Evolutionary conservation across 2,329 filamentous ascomycete genomes (phyloP).

Genomic region (Aspergillus intermedius): DNA sequence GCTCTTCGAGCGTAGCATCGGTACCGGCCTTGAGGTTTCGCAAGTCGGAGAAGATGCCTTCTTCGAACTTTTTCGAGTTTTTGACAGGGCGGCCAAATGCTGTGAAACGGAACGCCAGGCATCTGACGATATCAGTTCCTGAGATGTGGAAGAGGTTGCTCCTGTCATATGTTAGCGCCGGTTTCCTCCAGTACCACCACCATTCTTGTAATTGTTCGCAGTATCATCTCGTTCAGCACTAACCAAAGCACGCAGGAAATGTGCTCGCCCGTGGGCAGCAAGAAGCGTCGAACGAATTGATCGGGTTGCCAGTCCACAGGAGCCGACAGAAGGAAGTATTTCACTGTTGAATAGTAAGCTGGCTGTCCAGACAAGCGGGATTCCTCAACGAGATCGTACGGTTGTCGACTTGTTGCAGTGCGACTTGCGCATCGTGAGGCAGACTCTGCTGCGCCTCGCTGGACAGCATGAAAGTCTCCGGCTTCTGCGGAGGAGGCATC

Average conservation of each 20-base stretch:
- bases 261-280: constrained; percentile 95
- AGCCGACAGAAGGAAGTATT: constrained; percentile 98
- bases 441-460: constrained; percentile 94
- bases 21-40: constrained; percentile 97
- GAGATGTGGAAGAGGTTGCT: constrained; percentile 99
- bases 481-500: constrained; percentile 91
- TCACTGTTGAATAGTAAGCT: constrained; percentile 55
- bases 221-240: constrained; percentile 19
- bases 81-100: constrained; percentile 97
- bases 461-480: constrained; percentile 97
- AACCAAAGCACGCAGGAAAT: constrained; percentile 95
- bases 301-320: constrained; percentile 96
- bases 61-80: constrained; percentile 99
- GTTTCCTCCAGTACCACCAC: constrained; percentile 4
- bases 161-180: constrained; percentile 42
- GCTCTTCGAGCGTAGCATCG: constrained; percentile 95
- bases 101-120: constrained; percentile 95
- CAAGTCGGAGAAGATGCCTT: constrained; percentile 97
- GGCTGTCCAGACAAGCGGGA: background rate
- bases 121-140: constrained; percentile 96
- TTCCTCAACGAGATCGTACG: constrained; percentile 53
- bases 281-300: constrained; percentile 91
- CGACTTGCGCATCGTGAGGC: constrained; percentile 92
- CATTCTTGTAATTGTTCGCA: background rate
- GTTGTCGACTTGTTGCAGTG: constrained; percentile 96